These are phyloP conservation scores for Beauveria caledonica DNA, from an alignment of 2,329 filamentous ascomycete genomes.

Conservation along the genomic window DNA sequence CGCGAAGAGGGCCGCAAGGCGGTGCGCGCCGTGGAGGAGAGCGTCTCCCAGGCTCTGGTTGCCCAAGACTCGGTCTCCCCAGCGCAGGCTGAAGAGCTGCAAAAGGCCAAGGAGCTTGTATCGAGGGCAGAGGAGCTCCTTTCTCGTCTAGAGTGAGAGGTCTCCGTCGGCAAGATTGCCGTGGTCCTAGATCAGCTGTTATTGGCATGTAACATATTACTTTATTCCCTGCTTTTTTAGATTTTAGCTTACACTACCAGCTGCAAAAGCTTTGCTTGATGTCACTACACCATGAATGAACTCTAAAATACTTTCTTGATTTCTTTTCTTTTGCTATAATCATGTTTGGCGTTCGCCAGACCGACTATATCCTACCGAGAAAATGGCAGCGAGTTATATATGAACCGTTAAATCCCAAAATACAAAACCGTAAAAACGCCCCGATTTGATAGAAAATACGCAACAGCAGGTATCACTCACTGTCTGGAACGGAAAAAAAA, in stretches of 20 bases:
- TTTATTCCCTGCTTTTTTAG: not conserved
- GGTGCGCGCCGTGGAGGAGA: constrained; percentile 47
- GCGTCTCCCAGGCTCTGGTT: constrained; percentile 39
- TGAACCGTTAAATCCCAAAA: constrained; percentile 6
- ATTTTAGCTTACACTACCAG: not conserved
- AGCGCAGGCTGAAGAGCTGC: constrained; percentile 26
- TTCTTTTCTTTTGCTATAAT: constrained; percentile 2
- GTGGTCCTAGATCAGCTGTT: not conserved
- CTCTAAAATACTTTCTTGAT: not conserved
- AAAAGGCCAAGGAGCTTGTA: constrained; percentile 36
- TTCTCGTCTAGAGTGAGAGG: constrained; percentile 34
- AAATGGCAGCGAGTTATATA: constrained; percentile 8
- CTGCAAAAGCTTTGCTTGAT: not conserved
- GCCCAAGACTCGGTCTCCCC: constrained; percentile 17
- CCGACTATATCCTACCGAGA: constrained; percentile 5
- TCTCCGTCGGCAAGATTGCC: not conserved
- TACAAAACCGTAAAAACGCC: constrained; percentile 8
- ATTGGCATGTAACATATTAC: constrained; percentile 3
- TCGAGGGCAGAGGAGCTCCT: constrained; percentile 42
- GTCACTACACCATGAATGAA: not conserved
- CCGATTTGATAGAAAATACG: not conserved
- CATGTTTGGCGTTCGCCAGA: constrained; percentile 6
- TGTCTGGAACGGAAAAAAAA: not conserved
- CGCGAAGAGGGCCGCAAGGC: constrained; percentile 58
- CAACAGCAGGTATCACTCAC: constrained; percentile 8